Percentiles rank a stretch among this genome's conserved stretches.
Conservation (phyloP, 2,329 filamentous ascomycete species). For the Fusarium denticulatum region DNA sequence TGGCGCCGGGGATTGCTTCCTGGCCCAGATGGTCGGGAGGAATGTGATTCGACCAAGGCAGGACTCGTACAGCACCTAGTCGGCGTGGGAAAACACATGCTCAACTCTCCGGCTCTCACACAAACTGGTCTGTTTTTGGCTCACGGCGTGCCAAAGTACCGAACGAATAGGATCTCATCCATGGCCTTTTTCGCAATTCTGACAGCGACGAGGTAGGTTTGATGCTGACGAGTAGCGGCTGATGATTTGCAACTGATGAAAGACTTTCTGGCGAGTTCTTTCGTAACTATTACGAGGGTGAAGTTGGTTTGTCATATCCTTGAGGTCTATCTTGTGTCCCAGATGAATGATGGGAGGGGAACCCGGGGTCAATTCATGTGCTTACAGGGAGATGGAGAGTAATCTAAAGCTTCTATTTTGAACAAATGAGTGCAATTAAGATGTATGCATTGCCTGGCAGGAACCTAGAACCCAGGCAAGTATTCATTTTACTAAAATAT, state of each 20-base stretch:
- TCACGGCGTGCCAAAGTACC: slow-evolving; percentile 37
- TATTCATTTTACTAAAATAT: not conserved
- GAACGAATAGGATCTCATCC: slow-evolving; percentile 39
- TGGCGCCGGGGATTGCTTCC: slow-evolving; percentile 42
- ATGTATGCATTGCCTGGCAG: not conserved
- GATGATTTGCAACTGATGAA: slow-evolving; percentile 16
- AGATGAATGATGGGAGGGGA: not conserved
- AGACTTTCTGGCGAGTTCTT: not conserved
- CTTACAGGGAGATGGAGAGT: not conserved
- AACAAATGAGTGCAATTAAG: not conserved
- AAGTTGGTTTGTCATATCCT: slow-evolving; percentile 10
- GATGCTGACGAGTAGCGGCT: slow-evolving; percentile 33
- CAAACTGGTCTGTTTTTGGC: slow-evolving; percentile 25
- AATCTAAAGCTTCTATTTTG: not conserved
- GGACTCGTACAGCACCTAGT: not conserved
- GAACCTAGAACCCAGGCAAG: not conserved
- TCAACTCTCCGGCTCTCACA: slow-evolving; percentile 28
- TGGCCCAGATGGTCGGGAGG: slow-evolving; percentile 44
- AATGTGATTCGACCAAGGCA: slow-evolving; percentile 43
- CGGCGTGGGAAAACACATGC: slow-evolving; percentile 22
- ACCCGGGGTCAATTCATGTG: not conserved
- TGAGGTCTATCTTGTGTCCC: not conserved
- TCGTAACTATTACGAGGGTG: slow-evolving; percentile 21
- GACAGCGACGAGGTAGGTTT: slow-evolving; percentile 30
- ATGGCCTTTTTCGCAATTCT: slow-evolving; percentile 21